A percentile compares a stretch with the other conserved stretches of the same genome.
Conservation (phyloP, 2,329 filamentous ascomycete species). For the Penicillium sp. region DNA sequence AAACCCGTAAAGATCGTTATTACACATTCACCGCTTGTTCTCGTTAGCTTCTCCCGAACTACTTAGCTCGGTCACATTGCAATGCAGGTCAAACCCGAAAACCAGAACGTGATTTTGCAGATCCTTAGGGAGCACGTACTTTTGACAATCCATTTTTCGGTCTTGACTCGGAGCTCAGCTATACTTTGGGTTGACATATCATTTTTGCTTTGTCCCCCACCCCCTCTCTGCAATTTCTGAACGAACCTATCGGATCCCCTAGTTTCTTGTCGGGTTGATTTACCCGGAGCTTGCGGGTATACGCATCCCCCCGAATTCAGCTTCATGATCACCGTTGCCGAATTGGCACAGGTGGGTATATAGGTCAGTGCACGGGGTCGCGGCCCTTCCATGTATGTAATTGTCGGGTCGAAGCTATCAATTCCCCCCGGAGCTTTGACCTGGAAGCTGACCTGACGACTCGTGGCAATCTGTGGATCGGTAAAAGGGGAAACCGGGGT, state of each 20-base stretch:
- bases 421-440: slow-evolving; percentile 15
- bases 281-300: slow-evolving; percentile 8
- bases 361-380: slow-evolving; percentile 23
- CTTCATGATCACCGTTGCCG: slow-evolving; percentile 18
- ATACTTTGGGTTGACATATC: slow-evolving; percentile 17
- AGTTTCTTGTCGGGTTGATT: neutral
- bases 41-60: too few relatives aligned
- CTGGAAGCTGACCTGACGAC: slow-evolving; percentile 1
- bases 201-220: slow-evolving; percentile 8
- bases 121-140: slow-evolving; percentile 14
- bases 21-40: slow-evolving; percentile 24
- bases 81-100: neutral
- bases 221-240: neutral
- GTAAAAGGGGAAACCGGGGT: slow-evolving; percentile 14
- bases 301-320: slow-evolving; percentile 13
- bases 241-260: slow-evolving; percentile 14
- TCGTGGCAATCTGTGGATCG: slow-evolving; percentile 13
- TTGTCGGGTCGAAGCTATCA: slow-evolving; percentile 19
- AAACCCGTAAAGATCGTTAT: slow-evolving; percentile 9
- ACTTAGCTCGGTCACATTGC: neutral
- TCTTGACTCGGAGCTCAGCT: neutral
- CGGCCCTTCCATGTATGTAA: slow-evolving; percentile 19
- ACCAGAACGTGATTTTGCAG: slow-evolving; percentile 2
- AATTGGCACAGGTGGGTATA: slow-evolving; percentile 11
- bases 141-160: slow-evolving; percentile 21